Base-by-base conservation (phyloP, 352 stramenopile genomes). In the Thalassiosira hispida region DNA sequence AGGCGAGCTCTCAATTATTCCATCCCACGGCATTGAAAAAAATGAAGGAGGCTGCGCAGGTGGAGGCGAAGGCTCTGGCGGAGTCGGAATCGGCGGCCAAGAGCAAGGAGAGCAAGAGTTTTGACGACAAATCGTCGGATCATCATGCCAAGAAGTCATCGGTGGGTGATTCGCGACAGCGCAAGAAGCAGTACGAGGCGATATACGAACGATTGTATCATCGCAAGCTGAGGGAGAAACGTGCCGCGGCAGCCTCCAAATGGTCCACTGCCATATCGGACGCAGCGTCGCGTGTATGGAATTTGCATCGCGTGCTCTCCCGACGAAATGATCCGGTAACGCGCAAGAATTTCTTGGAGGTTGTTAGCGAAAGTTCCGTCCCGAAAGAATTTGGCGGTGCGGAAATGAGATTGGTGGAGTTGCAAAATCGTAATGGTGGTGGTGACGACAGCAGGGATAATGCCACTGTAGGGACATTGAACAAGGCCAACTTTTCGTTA, bases 281-380 rank as follows among this genome's bases (percentile, higher is more conserved):
- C 22, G 79, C 79, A 0, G 69, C 84, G 1, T 69, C 85, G 0
- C 76, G 82, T 12, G 88, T 91, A 8, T 90, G 77, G 73, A 86
- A 88, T 68, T 81, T 93, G 25, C 87, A 93, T 62, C 73, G 84
- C 33, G 87, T 93, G 1, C 60, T 93, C 0, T 53, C 29, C 9
- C 64, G 81, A 6, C 90, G 90, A 33, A 83, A 84, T 22, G 87
- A 93, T 79, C 85, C 87, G 5, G 77, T 87, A 2, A 70, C 67
- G 14, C 64, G 87, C 47, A 71, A 88, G 67, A 74, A 91, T 33
- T 93, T 91, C 72, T 46, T 90, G 46, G 78, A 87, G 27, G 86
- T 92, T 27, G 86, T 93, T 0, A 61, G 73, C 1, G 72, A 71
- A 7, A 66, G 74, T 22, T 20, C 53, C 0, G 73, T 92, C 14